Percentiles rank a stretch among this genome's conserved stretches.
Evolutionary conservation across 148 eudicot species (phyloP).

Genomic region (Vaccinium corymbosum): DNA sequence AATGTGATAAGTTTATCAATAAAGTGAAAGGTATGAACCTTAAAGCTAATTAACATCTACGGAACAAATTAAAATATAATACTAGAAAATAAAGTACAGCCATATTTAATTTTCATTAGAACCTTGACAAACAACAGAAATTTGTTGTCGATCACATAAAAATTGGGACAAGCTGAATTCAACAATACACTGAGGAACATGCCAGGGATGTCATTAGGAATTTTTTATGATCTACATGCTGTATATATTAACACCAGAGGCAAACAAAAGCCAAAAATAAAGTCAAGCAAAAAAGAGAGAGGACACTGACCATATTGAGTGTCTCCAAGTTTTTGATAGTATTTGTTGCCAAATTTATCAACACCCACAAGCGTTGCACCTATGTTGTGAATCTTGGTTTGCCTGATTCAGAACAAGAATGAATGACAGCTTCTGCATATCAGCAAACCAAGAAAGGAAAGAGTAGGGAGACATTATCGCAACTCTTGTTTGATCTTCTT

Average conservation of each 20-base stretch:
- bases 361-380: slow-evolving; percentile 92
- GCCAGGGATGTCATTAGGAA: background rate
- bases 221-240: background rate
- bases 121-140: background rate
- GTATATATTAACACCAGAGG: background rate
- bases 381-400: slow-evolving; percentile 91
- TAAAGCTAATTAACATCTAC: background rate
- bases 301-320: slow-evolving; percentile 69
- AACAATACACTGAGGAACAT: background rate
- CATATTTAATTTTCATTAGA: background rate
- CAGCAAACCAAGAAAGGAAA: background rate
- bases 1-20: background rate
- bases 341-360: slow-evolving; percentile 92
- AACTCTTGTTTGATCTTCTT: background rate
- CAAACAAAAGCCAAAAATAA: background rate
- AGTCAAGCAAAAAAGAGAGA: slow-evolving; percentile 6
- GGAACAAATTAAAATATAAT: background rate
- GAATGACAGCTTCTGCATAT: background rate
- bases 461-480: background rate
- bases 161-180: too few species aligned
- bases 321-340: slow-evolving; percentile 69
- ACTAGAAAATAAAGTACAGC: background rate
- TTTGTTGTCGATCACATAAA: too few species aligned
- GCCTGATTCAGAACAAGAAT: slow-evolving; percentile 51
- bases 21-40: background rate